Evolutionary conservation across 2,329 filamentous ascomycete species (phyloP), one percentile per base, ranked within the genome.

Genomic region (Penicillium hesseltinei): DNA sequence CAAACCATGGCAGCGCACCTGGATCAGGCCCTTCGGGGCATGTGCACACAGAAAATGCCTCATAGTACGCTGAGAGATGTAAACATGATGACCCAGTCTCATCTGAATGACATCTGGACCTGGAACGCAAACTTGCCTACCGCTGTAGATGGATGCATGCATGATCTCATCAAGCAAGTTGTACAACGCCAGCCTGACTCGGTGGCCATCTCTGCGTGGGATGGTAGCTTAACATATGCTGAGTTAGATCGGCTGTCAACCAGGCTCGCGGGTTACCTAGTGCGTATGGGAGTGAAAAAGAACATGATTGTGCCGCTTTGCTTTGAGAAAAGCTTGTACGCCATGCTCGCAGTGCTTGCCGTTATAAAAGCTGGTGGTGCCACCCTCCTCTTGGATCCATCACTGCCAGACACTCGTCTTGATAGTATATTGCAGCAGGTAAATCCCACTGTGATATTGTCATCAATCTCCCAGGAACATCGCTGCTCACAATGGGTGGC

Each of bases 321-420:
- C 15, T 43, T 51, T 35, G 49, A 51, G 29, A 51, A 51, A 31
- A 43, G 38, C 19, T 2, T 51, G 39, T 51, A 51, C 23, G 49
- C 49, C 13, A 33, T 51, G 40, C 27, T 51, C 8, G 49, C 49
- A 2, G 9, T 51, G 1, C 19, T 51, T 11, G 31, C 27, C 5
- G 42, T 51, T 17, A 40, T 51, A 3, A 51, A 51, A 25, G 49
- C 49, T 4, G 49, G 49, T 31, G 49, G 42, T 17, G 25, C 42
- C 25, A 44, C 25, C 11, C 42, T 44, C 5, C 42, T 44, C 15
- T 27, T 44, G 4, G 42, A 44, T 44, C 42, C 42, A n/a, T 44
- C 25, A n/a, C 17, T 44, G 25, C 42, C 42, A 29, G 25, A 44
- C 5, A 13, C 23, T 44, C 42, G 42, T 10, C 42, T 44, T 44